Percentiles rank a stretch among this genome's conserved stretches.
Evolutionary conservation across 2,329 filamentous ascomycete species (phyloP).

Genomic region (Mariannaea elegans): DNA sequence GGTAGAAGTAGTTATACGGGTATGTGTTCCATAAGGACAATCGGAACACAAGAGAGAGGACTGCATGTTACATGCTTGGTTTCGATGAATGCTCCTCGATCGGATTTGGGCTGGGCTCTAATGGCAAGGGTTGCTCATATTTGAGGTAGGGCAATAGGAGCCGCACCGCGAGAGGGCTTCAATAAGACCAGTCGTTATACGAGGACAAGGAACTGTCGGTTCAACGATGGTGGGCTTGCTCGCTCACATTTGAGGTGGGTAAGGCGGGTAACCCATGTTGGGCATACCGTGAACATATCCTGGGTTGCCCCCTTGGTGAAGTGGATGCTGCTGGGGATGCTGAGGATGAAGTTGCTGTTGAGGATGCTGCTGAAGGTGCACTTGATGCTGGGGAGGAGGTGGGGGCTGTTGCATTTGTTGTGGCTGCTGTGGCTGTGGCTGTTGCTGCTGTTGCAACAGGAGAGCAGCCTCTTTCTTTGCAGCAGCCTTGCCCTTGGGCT

Average conservation of each 20-base stretch:
- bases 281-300: constrained; percentile 41
- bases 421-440: constrained; percentile 28
- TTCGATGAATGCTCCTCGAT: too few species aligned
- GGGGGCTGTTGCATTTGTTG: constrained; percentile 14
- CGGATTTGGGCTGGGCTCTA: too few species aligned
- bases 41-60: too few species aligned
- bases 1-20: neutral
- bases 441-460: constrained; percentile 36
- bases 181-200: too few species aligned
- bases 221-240: neutral
- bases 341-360: constrained; percentile 27
- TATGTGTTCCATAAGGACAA: too few species aligned
- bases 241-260: neutral
- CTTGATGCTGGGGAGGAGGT: constrained; percentile 16
- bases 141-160: too few species aligned
- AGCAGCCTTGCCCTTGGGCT: constrained; percentile 47
- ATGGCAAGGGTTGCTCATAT: too few species aligned
- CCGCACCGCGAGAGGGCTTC: too few species aligned
- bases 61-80: too few species aligned
- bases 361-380: constrained; percentile 30
- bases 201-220: too few species aligned
- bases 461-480: constrained; percentile 45
- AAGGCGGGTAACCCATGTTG: constrained; percentile 38
- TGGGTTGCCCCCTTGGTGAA: constrained; percentile 33
- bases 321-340: constrained; percentile 33